Base-by-base conservation (phyloP, 2,329 filamentous ascomycete genomes). In the Lachnellula cervina region DNA sequence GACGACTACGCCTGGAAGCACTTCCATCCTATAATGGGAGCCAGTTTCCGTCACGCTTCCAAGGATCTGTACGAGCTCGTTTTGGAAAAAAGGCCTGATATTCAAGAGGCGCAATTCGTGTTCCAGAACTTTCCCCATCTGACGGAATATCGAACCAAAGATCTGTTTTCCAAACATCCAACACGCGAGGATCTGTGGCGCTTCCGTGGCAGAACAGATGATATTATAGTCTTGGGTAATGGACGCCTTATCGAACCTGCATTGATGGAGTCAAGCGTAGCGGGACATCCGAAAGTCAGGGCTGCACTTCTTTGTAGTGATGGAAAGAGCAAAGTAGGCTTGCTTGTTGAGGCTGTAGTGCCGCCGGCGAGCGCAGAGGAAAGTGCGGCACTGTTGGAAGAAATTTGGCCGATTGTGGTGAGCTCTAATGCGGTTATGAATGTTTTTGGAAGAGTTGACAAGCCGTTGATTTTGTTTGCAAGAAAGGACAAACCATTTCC, bases 181-280 rank as follows among this genome's bases (percentile, higher is more conserved):
- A 66, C 58, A 1, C 70, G 71, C 7, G 59, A 64, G 0, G 55
- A 62, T 38, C 60, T 70, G 2, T 77, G 71, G 71, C 63, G 63
- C 5, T 75, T 66, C 51, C 16, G 43, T 7, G 59, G 48, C 2
- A 65, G 74, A 3, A 58, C 60, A 14, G 74, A 77, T 56, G 74
- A 77, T 60, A 67, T 76, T 16, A 70, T 77, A 35, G 72, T 76
- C 0, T 64, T 75, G 19, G 70, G 68, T 14, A 76, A 72, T 45
- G 75, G 75, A 2, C 72, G 75, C 52, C 77, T 77, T 54, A 66
- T 75, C 37, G 75, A 76, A 40, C 74, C 76, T 0, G 59, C 72
- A 1, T 69, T 68, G 0, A 42, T 54, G 44, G 51, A 54, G 32
- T 17, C 11, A 1, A 19, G n/a, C 8, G 34, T 54, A n/a, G 23